A percentile compares a stretch with the other conserved stretches of the same genome.
Evolutionary conservation across 2,329 filamentous ascomycete species (phyloP).

Genomic region (Penicillium psychrosexuale): DNA sequence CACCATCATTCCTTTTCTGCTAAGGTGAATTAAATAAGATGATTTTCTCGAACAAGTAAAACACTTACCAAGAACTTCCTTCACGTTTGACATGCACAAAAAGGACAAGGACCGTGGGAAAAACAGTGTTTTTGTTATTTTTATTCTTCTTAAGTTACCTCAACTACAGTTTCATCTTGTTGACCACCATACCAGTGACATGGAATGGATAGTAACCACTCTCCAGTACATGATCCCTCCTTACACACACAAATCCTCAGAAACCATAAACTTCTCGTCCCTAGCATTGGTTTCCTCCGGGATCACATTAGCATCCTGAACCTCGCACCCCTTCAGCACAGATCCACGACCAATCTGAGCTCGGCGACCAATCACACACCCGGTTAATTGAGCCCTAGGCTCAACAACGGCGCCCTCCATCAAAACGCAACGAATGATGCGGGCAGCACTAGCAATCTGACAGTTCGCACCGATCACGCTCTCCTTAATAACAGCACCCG

Average conservation of each 20-base stretch:
- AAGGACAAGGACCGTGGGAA: too few relatives aligned
- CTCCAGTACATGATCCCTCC: not conserved
- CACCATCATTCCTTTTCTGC: too few relatives aligned
- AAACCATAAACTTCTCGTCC: not conserved
- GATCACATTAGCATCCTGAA: not conserved
- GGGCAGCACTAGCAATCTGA: not conserved
- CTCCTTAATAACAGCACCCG: not conserved
- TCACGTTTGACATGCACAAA: too few relatives aligned
- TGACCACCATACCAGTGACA: not conserved
- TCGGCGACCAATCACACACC: not conserved
- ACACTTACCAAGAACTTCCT: too few relatives aligned
- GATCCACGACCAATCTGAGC: not conserved
- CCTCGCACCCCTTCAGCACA: not conserved
- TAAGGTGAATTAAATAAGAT: too few relatives aligned
- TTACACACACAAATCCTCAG: not conserved
- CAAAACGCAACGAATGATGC: slow-evolving; percentile 1
- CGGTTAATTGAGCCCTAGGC: not conserved
- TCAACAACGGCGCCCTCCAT: slow-evolving; percentile 3
- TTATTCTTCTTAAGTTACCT: too few relatives aligned
- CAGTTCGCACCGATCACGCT: slow-evolving; percentile 1
- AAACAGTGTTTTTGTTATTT: too few relatives aligned
- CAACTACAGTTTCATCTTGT: not conserved
- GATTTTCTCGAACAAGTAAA: too few relatives aligned
- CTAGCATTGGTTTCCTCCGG: not conserved
- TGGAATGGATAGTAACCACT: not conserved